These are phyloP conservation scores for Paracorniculantispora psalliotae DNA, from an alignment of 2,329 filamentous ascomycete genomes.

Conservation along the genomic window DNA sequence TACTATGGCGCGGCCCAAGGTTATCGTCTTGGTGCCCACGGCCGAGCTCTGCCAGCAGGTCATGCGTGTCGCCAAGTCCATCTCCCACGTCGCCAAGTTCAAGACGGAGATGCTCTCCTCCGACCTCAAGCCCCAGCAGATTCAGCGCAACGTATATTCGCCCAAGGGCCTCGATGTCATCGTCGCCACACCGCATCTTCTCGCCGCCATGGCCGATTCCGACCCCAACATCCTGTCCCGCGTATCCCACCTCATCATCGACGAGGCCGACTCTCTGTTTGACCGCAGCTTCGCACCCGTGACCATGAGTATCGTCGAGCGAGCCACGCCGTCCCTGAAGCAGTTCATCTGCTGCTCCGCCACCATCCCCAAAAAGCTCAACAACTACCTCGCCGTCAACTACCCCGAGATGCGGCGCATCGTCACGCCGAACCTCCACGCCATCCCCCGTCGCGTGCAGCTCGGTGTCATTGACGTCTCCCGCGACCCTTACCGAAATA, in stretches of 20 bases:
- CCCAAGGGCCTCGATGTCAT: constrained; percentile 78
- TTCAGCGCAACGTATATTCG: constrained; percentile 79
- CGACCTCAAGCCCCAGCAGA: constrained; percentile 68
- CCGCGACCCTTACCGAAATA: constrained; percentile 87
- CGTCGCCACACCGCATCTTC: constrained; percentile 81
- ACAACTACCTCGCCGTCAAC: constrained; percentile 73
- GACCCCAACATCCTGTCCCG: constrained; percentile 92
- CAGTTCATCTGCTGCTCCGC: constrained; percentile 92
- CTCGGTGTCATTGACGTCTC: constrained; percentile 89
- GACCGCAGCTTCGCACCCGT: constrained; percentile 87
- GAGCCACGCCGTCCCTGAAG: constrained; percentile 71
- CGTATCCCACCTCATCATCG: constrained; percentile 81
- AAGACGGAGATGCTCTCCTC: constrained; percentile 79
- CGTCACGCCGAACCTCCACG: constrained; percentile 92
- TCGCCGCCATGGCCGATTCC: constrained; percentile 79
- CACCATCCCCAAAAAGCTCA: constrained; percentile 86
- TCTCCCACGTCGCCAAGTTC: constrained; percentile 84
- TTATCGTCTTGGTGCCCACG: constrained; percentile 84
- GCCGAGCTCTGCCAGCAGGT: constrained; percentile 90
- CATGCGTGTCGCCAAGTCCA: constrained; percentile 68
- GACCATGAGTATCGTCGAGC: constrained; percentile 78
- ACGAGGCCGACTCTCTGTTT: constrained; percentile 93
- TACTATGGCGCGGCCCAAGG: constrained; percentile 72
- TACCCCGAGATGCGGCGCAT: constrained; percentile 82
- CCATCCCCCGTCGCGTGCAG: constrained; percentile 90